A percentile compares a stretch with the other conserved stretches of the same genome.
phyloP scores from a whole-genome alignment of 75 land plant species.

The Cunninghamia lanceolata region DNA sequence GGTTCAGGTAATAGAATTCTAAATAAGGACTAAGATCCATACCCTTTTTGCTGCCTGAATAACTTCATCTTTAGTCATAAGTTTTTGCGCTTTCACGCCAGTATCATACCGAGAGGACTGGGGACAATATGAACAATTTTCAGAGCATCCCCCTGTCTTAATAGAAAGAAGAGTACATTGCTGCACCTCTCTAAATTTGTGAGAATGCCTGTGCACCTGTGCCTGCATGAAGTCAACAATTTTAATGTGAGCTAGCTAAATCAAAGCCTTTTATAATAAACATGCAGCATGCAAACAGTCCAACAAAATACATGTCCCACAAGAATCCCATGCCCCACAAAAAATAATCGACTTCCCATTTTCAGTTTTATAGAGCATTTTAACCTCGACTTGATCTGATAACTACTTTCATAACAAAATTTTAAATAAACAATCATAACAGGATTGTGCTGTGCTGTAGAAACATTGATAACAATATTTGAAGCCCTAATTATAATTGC shows the following conservation, averaged over 20 bases:
- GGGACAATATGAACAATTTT: constrained; percentile 98
- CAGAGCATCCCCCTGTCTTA: constrained; percentile 98
- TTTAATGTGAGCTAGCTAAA: not conserved
- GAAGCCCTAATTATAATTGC: not conserved
- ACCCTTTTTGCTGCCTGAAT: constrained; percentile 88
- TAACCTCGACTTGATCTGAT: not conserved
- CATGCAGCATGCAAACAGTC: not conserved
- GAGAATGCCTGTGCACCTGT: constrained; percentile 94
- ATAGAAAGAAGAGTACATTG: constrained; percentile 96
- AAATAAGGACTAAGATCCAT: not conserved
- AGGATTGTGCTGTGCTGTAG: not conserved
- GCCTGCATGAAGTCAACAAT: constrained; percentile 53
- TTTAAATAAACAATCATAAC: not conserved
- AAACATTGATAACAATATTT: not conserved
- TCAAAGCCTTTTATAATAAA: not conserved
- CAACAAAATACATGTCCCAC: too few species aligned
- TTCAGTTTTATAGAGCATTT: not conserved
- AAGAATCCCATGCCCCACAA: not conserved
- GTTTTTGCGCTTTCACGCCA: constrained; percentile 77
- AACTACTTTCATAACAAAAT: not conserved
- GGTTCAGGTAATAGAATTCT: not conserved
- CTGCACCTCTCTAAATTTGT: constrained; percentile 95
- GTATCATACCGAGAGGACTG: constrained; percentile 94
- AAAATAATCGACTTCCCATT: not conserved
- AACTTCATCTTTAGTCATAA: constrained; percentile 84